Conservation (phyloP, 495 filamentous ascomycete genomes). For the Hypoxylon cercidicola region DNA sequence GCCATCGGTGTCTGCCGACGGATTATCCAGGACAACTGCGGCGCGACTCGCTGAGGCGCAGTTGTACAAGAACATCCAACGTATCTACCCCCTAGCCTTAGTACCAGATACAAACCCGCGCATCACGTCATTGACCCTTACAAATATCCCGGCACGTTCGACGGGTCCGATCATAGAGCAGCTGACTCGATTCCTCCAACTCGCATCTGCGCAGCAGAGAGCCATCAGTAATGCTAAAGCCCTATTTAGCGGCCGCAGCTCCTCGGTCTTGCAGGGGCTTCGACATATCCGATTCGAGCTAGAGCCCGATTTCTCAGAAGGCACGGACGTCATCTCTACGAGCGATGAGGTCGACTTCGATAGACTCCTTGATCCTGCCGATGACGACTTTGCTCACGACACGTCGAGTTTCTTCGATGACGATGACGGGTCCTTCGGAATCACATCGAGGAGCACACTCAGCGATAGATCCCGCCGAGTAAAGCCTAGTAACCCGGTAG, state of each 20-base stretch:
- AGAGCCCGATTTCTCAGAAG: slow-evolving; percentile 45
- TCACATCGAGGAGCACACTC: slow-evolving; percentile 7
- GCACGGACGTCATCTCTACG: slow-evolving; percentile 26
- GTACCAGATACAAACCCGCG: slow-evolving; percentile 59
- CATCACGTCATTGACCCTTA: slow-evolving; percentile 52
- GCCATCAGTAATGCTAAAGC: slow-evolving; percentile 39
- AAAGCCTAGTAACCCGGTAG: background rate
- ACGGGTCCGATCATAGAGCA: slow-evolving; percentile 51
- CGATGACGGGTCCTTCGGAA: slow-evolving; percentile 26
- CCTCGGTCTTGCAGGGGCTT: slow-evolving; percentile 49
- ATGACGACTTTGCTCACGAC: slow-evolving; percentile 42
- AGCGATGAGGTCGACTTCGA: slow-evolving; percentile 42
- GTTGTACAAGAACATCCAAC: slow-evolving; percentile 47
- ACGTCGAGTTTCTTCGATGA: slow-evolving; percentile 43
- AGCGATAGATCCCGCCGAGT: background rate
- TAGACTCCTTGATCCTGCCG: slow-evolving; percentile 41
- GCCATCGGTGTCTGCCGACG: slow-evolving; percentile 41
- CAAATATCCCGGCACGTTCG: slow-evolving; percentile 53
- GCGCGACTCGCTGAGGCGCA: slow-evolving; percentile 52
- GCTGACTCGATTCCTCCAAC: slow-evolving; percentile 49
- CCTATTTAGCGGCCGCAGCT: slow-evolving; percentile 24
- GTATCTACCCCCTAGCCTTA: slow-evolving; percentile 54
- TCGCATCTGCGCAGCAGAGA: slow-evolving; percentile 54
- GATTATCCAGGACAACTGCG: slow-evolving; percentile 35
- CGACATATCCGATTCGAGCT: slow-evolving; percentile 58